Evolutionary conservation across 306 rosid genomes (phyloP), one percentile per base, ranked within the genome.

Genomic region (Ammopiptanthus mongolicus): DNA sequence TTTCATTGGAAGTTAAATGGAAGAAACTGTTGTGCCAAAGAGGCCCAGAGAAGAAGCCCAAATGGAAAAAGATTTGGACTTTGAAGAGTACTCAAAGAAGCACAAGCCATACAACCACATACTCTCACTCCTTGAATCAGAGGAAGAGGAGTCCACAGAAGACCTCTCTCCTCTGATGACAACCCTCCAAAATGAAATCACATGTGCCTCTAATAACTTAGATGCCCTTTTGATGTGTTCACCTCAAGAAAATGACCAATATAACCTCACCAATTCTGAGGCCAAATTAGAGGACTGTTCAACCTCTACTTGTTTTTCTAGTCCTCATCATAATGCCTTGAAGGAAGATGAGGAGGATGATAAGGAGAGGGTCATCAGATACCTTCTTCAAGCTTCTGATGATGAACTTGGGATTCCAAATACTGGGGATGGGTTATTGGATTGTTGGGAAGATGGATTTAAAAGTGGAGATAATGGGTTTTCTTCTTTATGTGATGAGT

Each of bases 401-500:
- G 98, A 91, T 55, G 97, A 93, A 77, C 93, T 93, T 17, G 98
- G 98, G 79, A 88, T 93, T 53, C 98, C 98, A 33, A 84, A 69
- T 9, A 65, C 51, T 18, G 85, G 75, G 1, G 64, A 58, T 17
- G 80, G 81, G 9, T 21, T 33, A 0, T 34, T 60, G 5, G 73
- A 64, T 8, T 73, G 62, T 15, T 81, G 63, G 12, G 84, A 71
- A 0, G 69, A 51, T 17, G 87, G 80, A 23, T 47, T 82, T 12
- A 15, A 10, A 12, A 77, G 78, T 3, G 77, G 69, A 3, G 75
- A 80, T n/a, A n/a, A n/a, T 74, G 89, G 73, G 17, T 83, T 87
- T 51, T 34, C 87, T 2, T 73, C 84, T 3, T 65, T 80, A 7
- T 52, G 82, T 41, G 87, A 87, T 53, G 88, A 89, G 5, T 59